phyloP scores from a whole-genome alignment of 2,329 filamentous ascomycete genomes.

The Talaromyces piceae region DNA sequence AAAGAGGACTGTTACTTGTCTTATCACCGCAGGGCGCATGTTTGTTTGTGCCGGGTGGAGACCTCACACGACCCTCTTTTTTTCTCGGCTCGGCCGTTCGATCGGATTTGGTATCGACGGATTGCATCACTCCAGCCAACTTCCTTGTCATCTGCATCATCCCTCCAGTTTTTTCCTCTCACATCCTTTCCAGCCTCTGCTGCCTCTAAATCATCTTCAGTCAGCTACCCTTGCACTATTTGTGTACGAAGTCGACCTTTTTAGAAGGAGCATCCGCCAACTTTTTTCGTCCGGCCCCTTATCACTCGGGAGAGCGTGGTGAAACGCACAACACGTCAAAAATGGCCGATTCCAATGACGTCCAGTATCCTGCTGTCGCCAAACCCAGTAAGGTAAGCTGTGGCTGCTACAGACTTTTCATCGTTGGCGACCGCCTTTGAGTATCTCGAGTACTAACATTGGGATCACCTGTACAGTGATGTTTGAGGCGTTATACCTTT shows the following conservation, averaged over 20 bases:
- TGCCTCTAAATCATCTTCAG: background rate
- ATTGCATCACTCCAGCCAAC: constrained; percentile 14
- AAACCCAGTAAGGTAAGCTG: constrained; percentile 32
- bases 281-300: constrained; percentile 10
- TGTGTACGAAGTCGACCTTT: background rate
- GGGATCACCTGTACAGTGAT: constrained; percentile 4
- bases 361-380: constrained; percentile 32
- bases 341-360: constrained; percentile 27
- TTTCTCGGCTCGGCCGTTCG: constrained; percentile 7
- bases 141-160: constrained; percentile 5
- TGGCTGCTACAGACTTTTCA: background rate
- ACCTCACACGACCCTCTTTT: background rate
- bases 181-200: constrained; percentile 2
- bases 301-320: constrained; percentile 13
- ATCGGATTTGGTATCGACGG: background rate
- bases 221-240: background rate
- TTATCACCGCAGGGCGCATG: background rate
- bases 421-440: background rate
- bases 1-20: too few relatives aligned
- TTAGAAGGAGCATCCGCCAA: background rate
- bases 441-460: background rate
- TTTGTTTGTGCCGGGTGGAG: constrained; percentile 1
- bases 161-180: constrained; percentile 6
- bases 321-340: constrained; percentile 16
- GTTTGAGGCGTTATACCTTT: background rate